A percentile compares a stretch with the other conserved stretches of the same genome.
Conservation (phyloP, 352 stramenopile species). For the Ophiocytium majus region DNA sequence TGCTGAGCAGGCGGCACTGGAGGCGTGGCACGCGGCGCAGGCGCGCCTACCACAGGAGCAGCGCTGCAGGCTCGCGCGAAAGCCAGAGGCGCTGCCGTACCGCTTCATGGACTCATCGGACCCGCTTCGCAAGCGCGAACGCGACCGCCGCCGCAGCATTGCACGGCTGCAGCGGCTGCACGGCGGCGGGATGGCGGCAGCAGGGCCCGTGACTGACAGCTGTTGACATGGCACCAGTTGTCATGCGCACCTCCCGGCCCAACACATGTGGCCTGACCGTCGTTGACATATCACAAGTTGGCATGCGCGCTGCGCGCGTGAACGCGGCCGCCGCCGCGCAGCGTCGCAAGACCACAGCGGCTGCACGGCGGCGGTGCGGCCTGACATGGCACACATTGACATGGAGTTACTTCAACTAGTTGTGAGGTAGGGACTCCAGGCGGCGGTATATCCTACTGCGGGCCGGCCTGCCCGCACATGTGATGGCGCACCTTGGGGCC, state of each 20-base stretch:
- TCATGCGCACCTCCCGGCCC: background rate
- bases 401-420: no score
- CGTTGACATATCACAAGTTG: no score
- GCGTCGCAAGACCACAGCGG: no score
- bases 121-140: slow-evolving; percentile 35
- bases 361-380: no score
- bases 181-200: background rate
- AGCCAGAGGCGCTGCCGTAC: slow-evolving; percentile 19
- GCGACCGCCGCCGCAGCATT: slow-evolving; percentile 48
- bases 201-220: background rate
- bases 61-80: background rate
- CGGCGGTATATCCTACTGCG: no score
- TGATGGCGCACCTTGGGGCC: no score
- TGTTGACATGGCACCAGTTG: background rate
- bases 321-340: no score
- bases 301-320: no score
- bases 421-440: no score
- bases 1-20: background rate
- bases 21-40: slow-evolving; percentile 1
- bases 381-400: no score
- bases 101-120: slow-evolving; percentile 55
- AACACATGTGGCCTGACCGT: no score
- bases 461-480: no score
- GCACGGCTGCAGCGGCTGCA: slow-evolving; percentile 28
- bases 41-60: background rate